Conservation (phyloP, 139 green algal genomes). For the Haematococcus sp. region DNA sequence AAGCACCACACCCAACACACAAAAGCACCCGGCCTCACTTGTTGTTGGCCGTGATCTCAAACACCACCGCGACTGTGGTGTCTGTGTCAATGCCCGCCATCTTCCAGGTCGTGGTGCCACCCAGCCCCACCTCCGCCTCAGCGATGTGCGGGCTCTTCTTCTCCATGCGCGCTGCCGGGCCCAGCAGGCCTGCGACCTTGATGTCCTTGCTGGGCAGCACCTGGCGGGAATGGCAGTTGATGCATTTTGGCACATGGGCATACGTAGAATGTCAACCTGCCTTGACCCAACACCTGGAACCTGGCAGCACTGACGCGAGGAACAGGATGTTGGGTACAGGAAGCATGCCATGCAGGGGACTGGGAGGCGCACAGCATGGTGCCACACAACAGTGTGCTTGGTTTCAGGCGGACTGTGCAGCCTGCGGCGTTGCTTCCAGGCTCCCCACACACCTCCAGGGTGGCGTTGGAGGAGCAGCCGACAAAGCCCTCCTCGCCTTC, state of each 20-base stretch:
- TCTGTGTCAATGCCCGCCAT: conserved; percentile 70
- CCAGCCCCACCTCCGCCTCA: conserved; percentile 78
- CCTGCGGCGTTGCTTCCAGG: too few relatives aligned
- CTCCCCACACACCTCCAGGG: conserved; percentile 68
- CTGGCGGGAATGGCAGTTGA: conserved; percentile 23
- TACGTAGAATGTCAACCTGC: too few relatives aligned
- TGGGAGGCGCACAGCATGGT: too few relatives aligned
- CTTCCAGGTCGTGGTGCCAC: conserved; percentile 90
- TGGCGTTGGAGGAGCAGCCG: conserved; percentile 67
- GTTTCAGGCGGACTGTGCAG: too few relatives aligned
- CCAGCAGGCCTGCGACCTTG: conserved; percentile 79
- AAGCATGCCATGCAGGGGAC: too few relatives aligned
- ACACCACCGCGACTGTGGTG: conserved; percentile 79
- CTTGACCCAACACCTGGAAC: too few relatives aligned
- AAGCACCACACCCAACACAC: too few relatives aligned
- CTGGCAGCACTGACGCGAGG: too few relatives aligned
- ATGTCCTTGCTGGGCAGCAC: conserved; percentile 65
- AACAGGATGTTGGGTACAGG: too few relatives aligned
- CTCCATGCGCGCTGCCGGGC: conserved; percentile 75
- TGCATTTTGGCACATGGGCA: too few relatives aligned
- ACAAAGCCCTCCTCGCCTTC: conserved; percentile 65
- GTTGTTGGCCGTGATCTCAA: conserved; percentile 71
- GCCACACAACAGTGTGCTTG: too few relatives aligned
- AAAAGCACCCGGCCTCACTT: too few relatives aligned
- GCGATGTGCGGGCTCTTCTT: conserved; percentile 79